Base-by-base conservation (phyloP, 306 rosid genomes). In the Hippophae gyantsensis region DNA sequence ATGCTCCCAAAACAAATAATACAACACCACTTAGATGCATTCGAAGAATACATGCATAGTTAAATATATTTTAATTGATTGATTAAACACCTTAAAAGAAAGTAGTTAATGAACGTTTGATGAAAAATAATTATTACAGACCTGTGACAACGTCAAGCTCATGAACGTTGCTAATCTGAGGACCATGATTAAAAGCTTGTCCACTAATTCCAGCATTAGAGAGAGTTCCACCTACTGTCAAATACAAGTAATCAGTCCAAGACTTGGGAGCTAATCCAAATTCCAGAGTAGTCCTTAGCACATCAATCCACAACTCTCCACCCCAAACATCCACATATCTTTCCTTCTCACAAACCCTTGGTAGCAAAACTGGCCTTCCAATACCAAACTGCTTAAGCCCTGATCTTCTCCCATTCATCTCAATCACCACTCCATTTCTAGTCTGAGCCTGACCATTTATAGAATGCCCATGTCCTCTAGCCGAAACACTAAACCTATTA, bases 131-230 rank as follows among this genome's bases (percentile, higher is more conserved):
- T 43, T 10, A 41, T 6, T 8, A n/a, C 7, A 10, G 42, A 87
- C 98, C 98, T 69, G 98, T 87, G 40, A 92, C 96, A 2, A 92
- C 95, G 81, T 92, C 96, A 10, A 92, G 93, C 69, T 88, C 69
- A 49, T 52, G 63, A 65, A 92, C 88, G 67, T 88, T 92, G 72
- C 51, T 68, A 48, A 88, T 87, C 70, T 92, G 99, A 71, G 99
- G 99, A 7, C 99, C 99, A 43, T 88, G 81, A 69, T 87, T 80
- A 76, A 92, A 92, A 61, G 96, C 82, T 51, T 92, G 99, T 23
- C 99, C 96, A 43, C 99, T 92, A 50, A 92, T 88, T 8, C 96
- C 99, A 43, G 86, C 96, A 61, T 92, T 88, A 43, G 99, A 92
- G 1, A 92, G 89, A 32, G 99, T 88, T 53, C 99, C 99, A 13